Conservation (phyloP, 306 rosid species). For the Begonia masoniana region DNA sequence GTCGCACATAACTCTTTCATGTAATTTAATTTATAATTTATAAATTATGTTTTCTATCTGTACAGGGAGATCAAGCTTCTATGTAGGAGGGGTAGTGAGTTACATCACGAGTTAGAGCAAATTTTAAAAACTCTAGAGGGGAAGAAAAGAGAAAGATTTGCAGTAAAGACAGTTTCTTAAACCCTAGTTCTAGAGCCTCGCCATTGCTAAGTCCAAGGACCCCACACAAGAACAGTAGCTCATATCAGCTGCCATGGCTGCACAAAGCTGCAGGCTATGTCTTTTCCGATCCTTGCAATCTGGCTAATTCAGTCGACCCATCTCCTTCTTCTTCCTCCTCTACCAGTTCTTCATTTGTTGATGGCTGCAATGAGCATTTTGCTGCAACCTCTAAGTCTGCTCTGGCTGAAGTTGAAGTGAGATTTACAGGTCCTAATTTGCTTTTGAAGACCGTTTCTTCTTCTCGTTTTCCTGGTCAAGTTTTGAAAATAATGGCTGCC, state of each 20-base stretch:
- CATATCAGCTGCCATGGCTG: slow-evolving; percentile 36
- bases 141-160: slow-evolving; percentile 80
- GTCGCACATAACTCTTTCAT: too few species aligned
- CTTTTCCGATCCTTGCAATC: slow-evolving; percentile 28
- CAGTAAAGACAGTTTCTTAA: slow-evolving; percentile 43
- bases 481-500: slow-evolving; percentile 7
- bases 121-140: slow-evolving; percentile 81
- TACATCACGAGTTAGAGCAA: slow-evolving; percentile 83
- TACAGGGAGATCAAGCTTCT: slow-evolving; percentile 96
- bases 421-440: slow-evolving; percentile 14
- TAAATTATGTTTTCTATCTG: not conserved
- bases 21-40: not conserved
- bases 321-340: slow-evolving; percentile 55
- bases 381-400: slow-evolving; percentile 10
- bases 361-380: slow-evolving; percentile 14
- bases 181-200: slow-evolving; percentile 87
- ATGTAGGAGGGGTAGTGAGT: slow-evolving; percentile 90
- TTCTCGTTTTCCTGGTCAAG: slow-evolving; percentile 9
- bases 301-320: slow-evolving; percentile 41
- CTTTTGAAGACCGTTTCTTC: slow-evolving; percentile 15
- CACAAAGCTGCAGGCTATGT: slow-evolving; percentile 23
- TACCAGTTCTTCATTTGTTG: slow-evolving; percentile 29
- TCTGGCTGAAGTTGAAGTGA: slow-evolving; percentile 17
- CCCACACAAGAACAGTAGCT: slow-evolving; percentile 71
- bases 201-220: slow-evolving; percentile 88